Percentiles rank a stretch among this genome's conserved stretches.
Conservation (phyloP, 371 early-diverging fungal genomes). For the Haplosporangium sp. region DNA sequence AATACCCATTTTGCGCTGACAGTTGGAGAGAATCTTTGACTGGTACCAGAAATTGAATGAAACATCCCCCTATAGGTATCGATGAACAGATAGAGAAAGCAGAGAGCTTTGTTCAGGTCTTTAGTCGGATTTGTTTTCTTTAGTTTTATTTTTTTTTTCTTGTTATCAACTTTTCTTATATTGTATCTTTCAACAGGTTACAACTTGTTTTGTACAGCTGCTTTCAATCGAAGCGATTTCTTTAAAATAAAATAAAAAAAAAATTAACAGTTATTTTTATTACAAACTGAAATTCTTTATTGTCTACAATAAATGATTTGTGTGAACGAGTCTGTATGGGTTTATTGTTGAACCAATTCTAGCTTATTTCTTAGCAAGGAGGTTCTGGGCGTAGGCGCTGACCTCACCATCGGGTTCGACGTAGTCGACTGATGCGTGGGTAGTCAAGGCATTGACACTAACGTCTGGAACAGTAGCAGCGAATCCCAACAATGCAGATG, state of each 20-base stretch:
- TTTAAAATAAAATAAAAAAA: neutral
- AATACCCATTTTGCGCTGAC: neutral
- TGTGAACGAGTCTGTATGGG: too few species aligned
- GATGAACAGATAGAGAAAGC: conserved; percentile 10
- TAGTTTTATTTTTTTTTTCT: neutral
- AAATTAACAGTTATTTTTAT: neutral
- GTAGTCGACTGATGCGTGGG: conserved; percentile 49
- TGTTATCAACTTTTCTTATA: conserved; percentile 1
- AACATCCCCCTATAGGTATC: neutral
- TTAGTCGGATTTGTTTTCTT: neutral
- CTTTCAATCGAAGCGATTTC: neutral
- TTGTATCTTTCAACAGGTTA: neutral
- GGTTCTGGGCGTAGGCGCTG: conserved; percentile 46
- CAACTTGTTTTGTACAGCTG: neutral
- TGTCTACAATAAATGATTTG: too few species aligned
- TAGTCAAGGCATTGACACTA: conserved; percentile 42
- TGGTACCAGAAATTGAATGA: neutral
- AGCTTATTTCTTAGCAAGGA: conserved; percentile 26
- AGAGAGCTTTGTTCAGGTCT: conserved; percentile 20
- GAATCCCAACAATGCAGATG: conserved; percentile 49
- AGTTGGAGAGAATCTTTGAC: neutral
- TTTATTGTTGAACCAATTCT: too few species aligned
- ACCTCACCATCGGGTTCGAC: conserved; percentile 71
- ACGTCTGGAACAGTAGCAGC: conserved; percentile 63
- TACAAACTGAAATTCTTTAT: too few species aligned